Base-by-base conservation (phyloP, 306 rosid species). In the Citrullus colocynthis region DNA sequence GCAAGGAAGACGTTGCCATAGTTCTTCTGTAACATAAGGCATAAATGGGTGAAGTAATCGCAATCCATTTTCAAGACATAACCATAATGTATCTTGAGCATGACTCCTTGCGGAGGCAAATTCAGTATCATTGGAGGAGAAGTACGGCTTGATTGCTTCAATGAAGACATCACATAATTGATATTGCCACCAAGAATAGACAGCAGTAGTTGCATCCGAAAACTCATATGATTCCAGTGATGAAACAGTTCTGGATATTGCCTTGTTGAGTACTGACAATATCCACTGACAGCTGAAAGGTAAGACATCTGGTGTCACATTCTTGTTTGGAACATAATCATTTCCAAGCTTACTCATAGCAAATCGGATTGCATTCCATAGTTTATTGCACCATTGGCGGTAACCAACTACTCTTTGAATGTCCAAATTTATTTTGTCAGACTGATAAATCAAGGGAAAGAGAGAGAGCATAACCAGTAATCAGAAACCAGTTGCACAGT, bases 1-100 rank as follows among this genome's bases (percentile, higher is more conserved):
- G 24, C 84, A 88, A 81, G 99, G 99, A 84, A 95, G 97, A 51
- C 99, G 99, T 87, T 95, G 98, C 97, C 97, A 95, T 78, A 92
- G 81, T 84, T 95, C 99, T 86, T 95, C 99, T 49, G 97, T 92
- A 71, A 92, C 96, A 64, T 87, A 95, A 42, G 99, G 99, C 97
- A 92, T 95, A 84, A 95, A 90, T 7, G 99, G 99, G 80, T 95
- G 99, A 83, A 95, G 97, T 88, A 95, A 81, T 63, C 97, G 90
- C 83, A 92, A 88, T 49, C 99, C 99, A 84, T 85, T 85, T 73
- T 95, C 99, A 74, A 95, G 93, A 81, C 99, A 95, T 70, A 92
- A 78, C 97, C 99, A 92, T 76, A 95, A 83, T 10, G 97, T 92
- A 83, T 89, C 89, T 88, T 79, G 96, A 28, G 99, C 93, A 78